A percentile compares a stretch with the other conserved stretches of the same genome.
These are phyloP conservation scores for Voacanga thouarsii DNA, from an alignment of 257 asterid genomes.

Conservation along the genomic window DNA sequence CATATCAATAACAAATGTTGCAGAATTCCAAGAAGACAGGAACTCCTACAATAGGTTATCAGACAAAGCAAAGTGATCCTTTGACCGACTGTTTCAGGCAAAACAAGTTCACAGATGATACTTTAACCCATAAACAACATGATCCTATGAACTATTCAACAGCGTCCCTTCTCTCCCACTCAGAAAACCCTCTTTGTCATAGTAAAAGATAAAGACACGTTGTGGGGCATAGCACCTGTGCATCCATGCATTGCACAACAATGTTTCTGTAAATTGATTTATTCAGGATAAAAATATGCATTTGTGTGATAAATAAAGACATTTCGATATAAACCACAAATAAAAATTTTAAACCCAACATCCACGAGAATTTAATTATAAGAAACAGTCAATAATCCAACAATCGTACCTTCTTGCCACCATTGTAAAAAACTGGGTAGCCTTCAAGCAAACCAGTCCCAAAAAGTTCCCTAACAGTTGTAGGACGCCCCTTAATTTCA, in stretches of 20 bases:
- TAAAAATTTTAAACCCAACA: not conserved
- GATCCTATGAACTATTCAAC: not conserved
- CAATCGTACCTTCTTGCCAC: constrained; percentile 75
- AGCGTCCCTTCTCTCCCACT: not conserved
- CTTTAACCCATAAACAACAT: not conserved
- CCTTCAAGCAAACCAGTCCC: constrained; percentile 94
- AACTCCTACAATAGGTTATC: not conserved
- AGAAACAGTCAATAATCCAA: not conserved
- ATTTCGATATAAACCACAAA: not conserved
- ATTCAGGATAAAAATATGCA: not conserved
- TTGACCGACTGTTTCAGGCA: not conserved
- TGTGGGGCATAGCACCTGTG: not conserved
- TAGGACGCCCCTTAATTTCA: constrained; percentile 55
- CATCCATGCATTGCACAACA: constrained; percentile 2
- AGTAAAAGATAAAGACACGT: not conserved
- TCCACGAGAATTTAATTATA: not conserved
- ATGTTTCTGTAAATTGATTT: not conserved
- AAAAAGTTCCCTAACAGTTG: constrained; percentile 86
- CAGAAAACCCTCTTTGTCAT: not conserved
- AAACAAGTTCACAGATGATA: not conserved
- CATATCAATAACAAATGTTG: not conserved
- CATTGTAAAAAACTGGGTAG: constrained; percentile 95
- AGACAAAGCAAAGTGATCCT: not conserved
- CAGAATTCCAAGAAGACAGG: not conserved
- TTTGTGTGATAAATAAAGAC: not conserved